Evolutionary conservation across 306 rosid species (phyloP), one percentile per base, ranked within the genome.

Genomic region (Prunus fruticosa): DNA sequence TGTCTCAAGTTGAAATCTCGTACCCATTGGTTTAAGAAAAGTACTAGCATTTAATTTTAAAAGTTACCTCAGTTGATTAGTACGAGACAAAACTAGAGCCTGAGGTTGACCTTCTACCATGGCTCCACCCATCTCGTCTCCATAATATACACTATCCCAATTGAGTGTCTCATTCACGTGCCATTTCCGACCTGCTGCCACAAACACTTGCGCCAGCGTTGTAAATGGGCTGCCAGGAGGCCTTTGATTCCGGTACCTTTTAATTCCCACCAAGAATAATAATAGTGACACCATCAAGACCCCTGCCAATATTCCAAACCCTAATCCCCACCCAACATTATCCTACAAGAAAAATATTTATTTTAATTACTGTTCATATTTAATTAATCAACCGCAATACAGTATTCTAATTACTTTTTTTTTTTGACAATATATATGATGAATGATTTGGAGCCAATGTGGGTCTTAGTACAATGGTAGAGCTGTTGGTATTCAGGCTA

Each of bases 291-390:
- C 66, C 2, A 76, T 92, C 81, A 88, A 25, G n/a, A 86, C 88
- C 11, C 76, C 93, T 32, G 80, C 84, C 67, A 88, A 67, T 43
- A 90, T 80, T 47, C 91, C 88, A 15, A 88, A 74, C 16, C 93
- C 91, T 69, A 81, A 69, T 2, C 78, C 89, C 97, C 97, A 90
- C 81, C 97, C 87, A 46, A 84, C 82, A 54, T 90, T 88, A 73
- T 90, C 93, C 96, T 92, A 66, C 47, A 56, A 58, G 3, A 11
- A 20, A 15, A 16, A n/a, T 16, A 51, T 15, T 16, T 2, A 18
- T 15, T 15, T 51, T n/a, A 54, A 54, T 2, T 19, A 58, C 23
- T 22, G 64, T 58, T 9, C 16, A 23, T 0, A 23, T 10, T 1
- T 4, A 58, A 22, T 22, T 54, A 54, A 54, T 54, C 60, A 54